Evolutionary conservation across 306 rosid species (phyloP).

Genomic region (barrel medic (Medicago truncatula)): MtrunA17r5.0-ANR NC_053044.1:42506001-42506500

Average conservation of each 20-base stretch:
- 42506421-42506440: constrained; percentile 95
- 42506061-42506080: constrained; percentile 94
- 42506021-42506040: constrained; percentile 89
- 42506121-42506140: constrained; percentile 7
- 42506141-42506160: not conserved
- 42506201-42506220: not conserved
- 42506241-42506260: not conserved
- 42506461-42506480: constrained; percentile 76
- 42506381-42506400: constrained; percentile 53
- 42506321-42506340: not conserved
- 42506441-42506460: constrained; percentile 89
- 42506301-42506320: not conserved
- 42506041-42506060: constrained; percentile 86
- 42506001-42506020: constrained; percentile 95
- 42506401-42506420: constrained; percentile 49
- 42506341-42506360: not conserved
- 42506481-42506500: constrained; percentile 90
- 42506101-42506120: constrained; percentile 34
- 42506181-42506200: not conserved
- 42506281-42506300: not conserved
- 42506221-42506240: not conserved
- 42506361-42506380: not conserved
- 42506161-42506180: not conserved
- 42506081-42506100: constrained; percentile 90
- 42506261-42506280: not conserved